Evolutionary conservation across 2,329 filamentous ascomycete species (phyloP).

Genomic region (Fusarium caatingaense): DNA sequence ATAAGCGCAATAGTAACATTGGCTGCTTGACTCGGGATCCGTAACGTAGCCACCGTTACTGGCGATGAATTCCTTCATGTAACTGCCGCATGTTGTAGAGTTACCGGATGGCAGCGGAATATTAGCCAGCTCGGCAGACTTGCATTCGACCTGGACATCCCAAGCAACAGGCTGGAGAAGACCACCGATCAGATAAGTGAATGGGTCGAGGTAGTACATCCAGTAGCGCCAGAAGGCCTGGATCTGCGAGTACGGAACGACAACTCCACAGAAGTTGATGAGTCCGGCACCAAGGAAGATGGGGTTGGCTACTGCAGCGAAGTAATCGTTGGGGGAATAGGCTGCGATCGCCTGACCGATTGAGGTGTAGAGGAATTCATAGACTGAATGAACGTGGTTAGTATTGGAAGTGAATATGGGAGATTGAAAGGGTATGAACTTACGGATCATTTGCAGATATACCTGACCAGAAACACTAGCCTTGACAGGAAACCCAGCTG

Average conservation of each 20-base stretch:
- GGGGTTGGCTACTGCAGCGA: slow-evolving; percentile 68
- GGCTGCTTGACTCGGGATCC: background rate
- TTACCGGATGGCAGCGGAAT: slow-evolving; percentile 2
- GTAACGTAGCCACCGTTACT: background rate
- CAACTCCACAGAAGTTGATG: slow-evolving; percentile 44
- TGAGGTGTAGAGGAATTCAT: slow-evolving; percentile 69
- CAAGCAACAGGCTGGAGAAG: slow-evolving; percentile 29
- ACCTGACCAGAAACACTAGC: slow-evolving; percentile 62
- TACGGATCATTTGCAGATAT: slow-evolving; percentile 43
- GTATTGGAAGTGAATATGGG: accelerated
- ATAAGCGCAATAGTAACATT: background rate
- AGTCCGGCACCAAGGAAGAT: slow-evolving; percentile 5
- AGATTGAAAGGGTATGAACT: background rate
- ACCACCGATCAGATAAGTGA: slow-evolving; percentile 55
- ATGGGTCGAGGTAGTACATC: slow-evolving; percentile 58
- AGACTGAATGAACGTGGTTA: slow-evolving; percentile 47
- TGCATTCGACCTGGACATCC: background rate
- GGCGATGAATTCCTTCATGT: background rate
- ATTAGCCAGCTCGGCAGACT: slow-evolving; percentile 39
- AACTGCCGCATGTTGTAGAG: background rate
- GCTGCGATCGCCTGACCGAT: slow-evolving; percentile 72
- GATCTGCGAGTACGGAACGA: slow-evolving; percentile 41
- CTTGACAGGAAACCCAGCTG: slow-evolving; percentile 61
- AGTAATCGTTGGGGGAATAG: slow-evolving; percentile 68
- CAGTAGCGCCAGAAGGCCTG: slow-evolving; percentile 45